A percentile compares a stretch with the other conserved stretches of the same genome.
These are phyloP conservation scores for Plasmopara halstedii DNA, from an alignment of 352 stramenopile genomes.

Conservation along the genomic window DNA sequence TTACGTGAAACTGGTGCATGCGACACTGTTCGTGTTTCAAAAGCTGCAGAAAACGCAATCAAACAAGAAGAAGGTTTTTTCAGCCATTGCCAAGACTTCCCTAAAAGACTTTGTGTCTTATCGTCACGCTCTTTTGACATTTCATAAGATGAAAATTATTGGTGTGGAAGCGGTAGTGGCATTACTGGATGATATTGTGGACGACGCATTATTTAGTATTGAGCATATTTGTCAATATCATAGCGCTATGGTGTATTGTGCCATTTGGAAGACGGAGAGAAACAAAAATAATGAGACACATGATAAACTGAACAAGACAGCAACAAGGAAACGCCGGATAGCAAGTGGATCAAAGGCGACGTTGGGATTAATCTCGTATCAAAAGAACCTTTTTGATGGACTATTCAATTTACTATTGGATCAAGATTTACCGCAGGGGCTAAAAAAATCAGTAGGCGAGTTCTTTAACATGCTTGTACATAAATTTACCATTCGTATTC, in stretches of 20 bases:
- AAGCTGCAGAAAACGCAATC: slow-evolving; percentile 74
- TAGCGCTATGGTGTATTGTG: slow-evolving; percentile 38
- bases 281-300: slow-evolving; percentile 1
- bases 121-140: slow-evolving; percentile 34
- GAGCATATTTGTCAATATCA: slow-evolving; percentile 77
- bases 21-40: slow-evolving; percentile 60
- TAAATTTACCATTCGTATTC: slow-evolving; percentile 51
- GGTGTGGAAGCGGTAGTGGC: slow-evolving; percentile 9
- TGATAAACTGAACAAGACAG: slow-evolving; percentile 13
- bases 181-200: slow-evolving; percentile 50
- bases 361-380: slow-evolving; percentile 59
- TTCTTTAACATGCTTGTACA: slow-evolving; percentile 62
- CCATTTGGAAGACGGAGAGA: slow-evolving; percentile 16
- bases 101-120: slow-evolving; percentile 51
- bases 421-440: slow-evolving; percentile 8
- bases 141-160: slow-evolving; percentile 11
- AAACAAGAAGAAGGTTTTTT: slow-evolving; percentile 87
- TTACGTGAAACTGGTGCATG: slow-evolving; percentile 38
- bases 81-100: slow-evolving; percentile 73
- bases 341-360: slow-evolving; percentile 14
- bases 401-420: slow-evolving; percentile 50
- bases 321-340: slow-evolving; percentile 42
- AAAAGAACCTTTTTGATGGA: slow-evolving; percentile 76
- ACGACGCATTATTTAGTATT: slow-evolving; percentile 67
- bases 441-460: slow-evolving; percentile 43